Percentiles rank a stretch among this genome's conserved stretches.
Evolutionary conservation across 129 eudicot species (phyloP).

Genomic region (Helianthus annuus): HanXRQr2.0-SUNRISE NC_035434.2:143707109-143707608

Average conservation of each 20-base stretch:
- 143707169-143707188: slow-evolving; percentile 87
- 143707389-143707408: slow-evolving; percentile 64
- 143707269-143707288: slow-evolving; percentile 49
- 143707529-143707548: too few species aligned
- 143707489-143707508: background rate
- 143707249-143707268: slow-evolving; percentile 35
- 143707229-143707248: slow-evolving; percentile 39
- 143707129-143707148: slow-evolving; percentile 70
- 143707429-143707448: slow-evolving; percentile 14
- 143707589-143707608: too few species aligned
- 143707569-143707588: too few species aligned
- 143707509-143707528: too few species aligned
- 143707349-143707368: slow-evolving; percentile 46
- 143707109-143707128: slow-evolving; percentile 60
- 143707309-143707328: slow-evolving; percentile 37
- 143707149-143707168: slow-evolving; percentile 72
- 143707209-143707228: slow-evolving; percentile 31
- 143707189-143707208: slow-evolving; percentile 66
- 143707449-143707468: slow-evolving; percentile 9
- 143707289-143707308: slow-evolving; percentile 53
- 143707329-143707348: slow-evolving; percentile 46
- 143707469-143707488: background rate
- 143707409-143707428: slow-evolving; percentile 53
- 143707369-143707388: slow-evolving; percentile 68
- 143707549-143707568: too few species aligned